These are phyloP conservation scores for Phytophthora pluvialis DNA, from an alignment of 352 stramenopile species.

Conservation along the genomic window DNA sequence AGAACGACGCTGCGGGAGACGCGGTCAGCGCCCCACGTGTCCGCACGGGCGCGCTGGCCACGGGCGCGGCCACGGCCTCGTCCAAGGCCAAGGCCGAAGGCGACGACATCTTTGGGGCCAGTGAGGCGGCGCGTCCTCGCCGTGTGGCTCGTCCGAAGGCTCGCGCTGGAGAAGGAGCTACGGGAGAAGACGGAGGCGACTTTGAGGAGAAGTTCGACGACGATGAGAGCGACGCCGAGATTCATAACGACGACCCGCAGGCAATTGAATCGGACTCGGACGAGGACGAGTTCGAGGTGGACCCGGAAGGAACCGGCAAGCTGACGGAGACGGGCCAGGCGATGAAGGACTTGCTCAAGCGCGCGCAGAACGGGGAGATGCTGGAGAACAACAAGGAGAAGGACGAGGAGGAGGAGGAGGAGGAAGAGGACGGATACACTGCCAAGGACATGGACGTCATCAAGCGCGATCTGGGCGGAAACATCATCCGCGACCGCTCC, in stretches of 20 bases:
- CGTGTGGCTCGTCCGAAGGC: conserved; percentile 62
- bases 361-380: conserved; percentile 80
- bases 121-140: conserved; percentile 53
- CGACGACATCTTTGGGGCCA: conserved; percentile 76
- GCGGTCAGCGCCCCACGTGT: conserved; percentile 72
- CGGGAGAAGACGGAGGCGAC: conserved; percentile 83
- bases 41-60: conserved; percentile 65
- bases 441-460: conserved; percentile 87
- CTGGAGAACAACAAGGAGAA: conserved; percentile 60
- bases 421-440: conserved; percentile 73
- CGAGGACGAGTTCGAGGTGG: conserved; percentile 78
- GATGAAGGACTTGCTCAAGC: conserved; percentile 87
- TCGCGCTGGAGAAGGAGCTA: conserved; percentile 52
- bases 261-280: conserved; percentile 78
- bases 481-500: conserved; percentile 79
- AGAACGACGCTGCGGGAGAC: conserved; percentile 55
- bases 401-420: conserved; percentile 65
- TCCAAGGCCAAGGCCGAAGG: conserved; percentile 48
- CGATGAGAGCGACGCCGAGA: conserved; percentile 86
- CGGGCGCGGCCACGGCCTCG: neutral
- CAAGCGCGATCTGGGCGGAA: conserved; percentile 76
- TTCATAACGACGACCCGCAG: conserved; percentile 73
- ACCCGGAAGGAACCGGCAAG: conserved; percentile 72
- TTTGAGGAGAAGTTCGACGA: conserved; percentile 91
- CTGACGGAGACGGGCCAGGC: conserved; percentile 82